These are phyloP conservation scores for Pythium monospermum DNA, from an alignment of 352 stramenopile genomes.

Conservation along the genomic window DNA sequence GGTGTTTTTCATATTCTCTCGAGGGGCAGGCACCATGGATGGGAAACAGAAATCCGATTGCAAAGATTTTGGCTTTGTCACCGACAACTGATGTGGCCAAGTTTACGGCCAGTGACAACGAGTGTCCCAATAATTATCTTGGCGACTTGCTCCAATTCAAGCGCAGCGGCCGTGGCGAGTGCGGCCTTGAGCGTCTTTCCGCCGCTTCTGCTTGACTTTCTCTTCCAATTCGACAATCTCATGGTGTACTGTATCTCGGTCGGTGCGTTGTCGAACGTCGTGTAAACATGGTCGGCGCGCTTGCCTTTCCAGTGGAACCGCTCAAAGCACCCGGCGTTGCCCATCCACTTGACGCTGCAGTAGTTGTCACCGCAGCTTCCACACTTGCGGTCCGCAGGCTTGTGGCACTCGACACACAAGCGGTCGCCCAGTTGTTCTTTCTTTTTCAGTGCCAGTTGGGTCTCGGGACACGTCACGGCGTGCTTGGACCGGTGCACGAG, in stretches of 20 bases:
- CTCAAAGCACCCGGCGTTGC: slow-evolving; percentile 80
- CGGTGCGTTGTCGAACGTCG: slow-evolving; percentile 16
- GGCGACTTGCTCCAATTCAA: slow-evolving; percentile 15
- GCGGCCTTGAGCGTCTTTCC: slow-evolving; percentile 40
- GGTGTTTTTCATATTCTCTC: too few species aligned
- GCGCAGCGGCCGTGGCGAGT: slow-evolving; percentile 14
- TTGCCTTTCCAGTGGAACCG: slow-evolving; percentile 71
- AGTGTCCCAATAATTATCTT: too few species aligned
- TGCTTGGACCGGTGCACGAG: slow-evolving; percentile 33
- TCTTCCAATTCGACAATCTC: slow-evolving; percentile 58
- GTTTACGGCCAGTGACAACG: too few species aligned
- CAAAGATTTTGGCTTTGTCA: too few species aligned
- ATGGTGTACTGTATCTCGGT: slow-evolving; percentile 20
- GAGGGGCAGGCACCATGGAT: too few species aligned
- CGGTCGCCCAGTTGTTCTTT: slow-evolving; percentile 46
- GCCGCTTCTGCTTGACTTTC: slow-evolving; percentile 45
- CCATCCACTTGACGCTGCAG: slow-evolving; percentile 83
- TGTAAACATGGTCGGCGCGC: slow-evolving; percentile 48
- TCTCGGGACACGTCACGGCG: slow-evolving; percentile 55
- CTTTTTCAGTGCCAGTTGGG: slow-evolving; percentile 45
- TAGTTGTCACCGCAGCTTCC: slow-evolving; percentile 64
- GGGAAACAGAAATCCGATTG: too few species aligned
- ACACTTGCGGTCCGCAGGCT: slow-evolving; percentile 64
- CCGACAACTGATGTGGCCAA: too few species aligned
- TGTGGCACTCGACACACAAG: slow-evolving; percentile 72